Percentiles rank a stretch among this genome's conserved stretches.
Evolutionary conservation across 805 yeast genomes (phyloP).

Genomic region (Hemisphaericaspora nanyangensis): DNA sequence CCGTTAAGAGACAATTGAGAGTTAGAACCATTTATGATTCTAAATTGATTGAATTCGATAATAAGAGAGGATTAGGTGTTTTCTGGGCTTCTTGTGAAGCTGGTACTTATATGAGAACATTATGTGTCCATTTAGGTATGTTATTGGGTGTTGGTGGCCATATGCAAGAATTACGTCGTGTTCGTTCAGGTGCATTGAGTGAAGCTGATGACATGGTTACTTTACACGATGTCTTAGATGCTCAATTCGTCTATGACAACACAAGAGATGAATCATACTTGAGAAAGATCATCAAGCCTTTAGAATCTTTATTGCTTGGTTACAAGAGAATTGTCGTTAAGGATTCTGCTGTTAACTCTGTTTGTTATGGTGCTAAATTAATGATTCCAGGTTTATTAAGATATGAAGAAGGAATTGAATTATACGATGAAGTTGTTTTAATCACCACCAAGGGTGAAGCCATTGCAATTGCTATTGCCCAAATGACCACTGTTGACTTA

Average conservation of each 20-base stretch:
- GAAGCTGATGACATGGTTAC: slow-evolving; percentile 92
- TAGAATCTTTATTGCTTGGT: slow-evolving; percentile 89
- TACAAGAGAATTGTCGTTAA: slow-evolving; percentile 94
- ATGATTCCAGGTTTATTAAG: slow-evolving; percentile 98
- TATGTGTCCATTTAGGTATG: slow-evolving; percentile 99
- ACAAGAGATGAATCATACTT: slow-evolving; percentile 94
- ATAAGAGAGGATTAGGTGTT: slow-evolving; percentile 93
- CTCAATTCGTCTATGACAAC: slow-evolving; percentile 97
- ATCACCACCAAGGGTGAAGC: slow-evolving; percentile 99
- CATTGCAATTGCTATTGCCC: slow-evolving; percentile 96
- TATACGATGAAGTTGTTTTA: slow-evolving; percentile 95
- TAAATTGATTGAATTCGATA: slow-evolving; percentile 91
- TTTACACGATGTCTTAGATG: slow-evolving; percentile 95
- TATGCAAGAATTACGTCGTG: slow-evolving; percentile 99
- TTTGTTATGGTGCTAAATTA: slow-evolving; percentile 97
- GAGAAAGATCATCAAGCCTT: slow-evolving; percentile 90
- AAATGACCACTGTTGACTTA: slow-evolving; percentile 96
- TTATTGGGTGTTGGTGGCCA: slow-evolving; percentile 98
- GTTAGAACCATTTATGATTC: slow-evolving; percentile 97
- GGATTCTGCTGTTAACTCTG: slow-evolving; percentile 95
- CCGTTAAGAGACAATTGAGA: slow-evolving; percentile 98
- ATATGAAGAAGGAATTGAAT: slow-evolving; percentile 95
- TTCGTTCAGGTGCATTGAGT: slow-evolving; percentile 91
- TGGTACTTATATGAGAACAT: slow-evolving; percentile 98
- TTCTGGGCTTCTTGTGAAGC: slow-evolving; percentile 99